Evolutionary conservation across 2,329 filamentous ascomycete species (phyloP), one percentile per base, ranked within the genome.

Genomic region (Fonsecaea pedrosoi): DNA sequence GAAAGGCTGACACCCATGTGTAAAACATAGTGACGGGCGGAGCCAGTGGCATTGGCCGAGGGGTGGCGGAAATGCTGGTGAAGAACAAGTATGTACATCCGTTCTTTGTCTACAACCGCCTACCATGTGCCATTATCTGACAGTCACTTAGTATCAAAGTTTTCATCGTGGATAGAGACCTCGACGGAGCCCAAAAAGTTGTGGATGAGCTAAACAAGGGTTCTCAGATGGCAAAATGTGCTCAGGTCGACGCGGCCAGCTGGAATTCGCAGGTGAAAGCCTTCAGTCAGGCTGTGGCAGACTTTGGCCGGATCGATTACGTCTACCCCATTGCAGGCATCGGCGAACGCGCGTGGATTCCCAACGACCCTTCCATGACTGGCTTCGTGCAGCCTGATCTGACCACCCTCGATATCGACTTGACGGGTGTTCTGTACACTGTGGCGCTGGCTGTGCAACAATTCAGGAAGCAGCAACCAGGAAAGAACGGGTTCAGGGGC

Each of bases 371-470:
- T 34, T 55, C 57, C 15, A 37, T 38, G 18, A 60, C 42, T 2
- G 62, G 66, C 5, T 82, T 80, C 54, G 72, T 71, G 10, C 78
- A 77, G 67, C 80, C 81, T 8, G 72, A 82, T 69, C 62, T 82
- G 48, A 69, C 54, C 2, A 75, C 77, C 1, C 40, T 82, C 15
- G 79, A 81, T 37, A 72, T 82, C 3, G 77, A 82, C 69, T 63
- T 82, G 54, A 79, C 75, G 15, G 81, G 80, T 1, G 74, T 81
- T n/a, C 55, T 82, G 53, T 81, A 79, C 62, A 82, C 80, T 0
- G 71, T 77, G 7, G 76, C 75, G 0, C 72, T 82, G 21, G 79
- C 79, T 4, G 71, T 82, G 2, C 80, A 82, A 75, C 80, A 82
- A 66, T 80, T 81, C 71, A 71, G 78, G 60, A 75, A 78, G 34